Evolutionary conservation across 208 protist species (phyloP).

Genomic region (Acanthamoeba royreba): DNA sequence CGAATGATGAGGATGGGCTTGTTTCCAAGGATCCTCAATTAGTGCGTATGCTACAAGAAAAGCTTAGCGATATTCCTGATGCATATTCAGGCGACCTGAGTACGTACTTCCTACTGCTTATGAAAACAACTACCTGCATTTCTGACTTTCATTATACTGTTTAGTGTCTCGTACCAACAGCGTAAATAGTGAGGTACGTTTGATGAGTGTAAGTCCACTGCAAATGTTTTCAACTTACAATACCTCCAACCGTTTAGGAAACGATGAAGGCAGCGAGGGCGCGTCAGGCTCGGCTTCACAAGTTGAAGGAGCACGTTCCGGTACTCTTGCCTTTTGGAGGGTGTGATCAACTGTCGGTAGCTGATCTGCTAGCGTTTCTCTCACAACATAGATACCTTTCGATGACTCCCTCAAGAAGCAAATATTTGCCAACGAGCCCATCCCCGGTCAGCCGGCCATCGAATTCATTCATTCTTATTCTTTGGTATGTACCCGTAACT

Average conservation of each 20-base stretch:
- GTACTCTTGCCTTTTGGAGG: background rate
- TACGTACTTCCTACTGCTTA: too few species aligned
- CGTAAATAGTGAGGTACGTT: too few species aligned
- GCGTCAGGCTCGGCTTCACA: background rate
- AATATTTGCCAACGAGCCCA: conserved; percentile 9
- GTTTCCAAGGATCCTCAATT: too few species aligned
- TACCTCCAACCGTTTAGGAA: background rate
- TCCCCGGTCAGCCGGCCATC: background rate
- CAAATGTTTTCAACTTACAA: background rate
- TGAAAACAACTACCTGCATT: too few species aligned
- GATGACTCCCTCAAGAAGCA: background rate
- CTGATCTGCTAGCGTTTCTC: too few species aligned
- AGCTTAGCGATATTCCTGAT: too few species aligned
- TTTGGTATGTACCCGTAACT: background rate
- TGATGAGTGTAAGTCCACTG: background rate
- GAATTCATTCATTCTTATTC: conserved; percentile 20
- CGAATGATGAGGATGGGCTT: too few species aligned
- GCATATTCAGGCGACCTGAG: too few species aligned
- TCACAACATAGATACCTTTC: background rate
- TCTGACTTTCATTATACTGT: too few species aligned
- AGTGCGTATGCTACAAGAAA: too few species aligned
- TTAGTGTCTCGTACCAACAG: too few species aligned
- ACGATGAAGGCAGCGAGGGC: background rate
- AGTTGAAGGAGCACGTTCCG: conserved; percentile 12
- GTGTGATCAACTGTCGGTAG: background rate